Evolutionary conservation across 768 basidiomycete species (phyloP), one percentile per base, ranked within the genome.

Genomic region (Amanita pallidorosea): DNA sequence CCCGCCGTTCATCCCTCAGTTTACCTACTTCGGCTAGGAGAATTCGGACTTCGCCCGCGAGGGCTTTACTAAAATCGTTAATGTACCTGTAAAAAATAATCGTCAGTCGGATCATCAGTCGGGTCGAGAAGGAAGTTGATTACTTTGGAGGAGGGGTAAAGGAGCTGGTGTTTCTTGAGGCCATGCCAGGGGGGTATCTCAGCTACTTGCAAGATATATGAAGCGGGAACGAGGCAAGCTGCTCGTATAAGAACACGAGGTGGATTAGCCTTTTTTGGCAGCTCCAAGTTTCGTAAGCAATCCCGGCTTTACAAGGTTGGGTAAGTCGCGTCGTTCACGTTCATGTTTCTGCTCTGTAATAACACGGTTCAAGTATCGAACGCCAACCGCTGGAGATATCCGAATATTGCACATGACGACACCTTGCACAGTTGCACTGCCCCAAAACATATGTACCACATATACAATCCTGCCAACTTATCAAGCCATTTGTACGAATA

Each of bases 31-130:
- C 88, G 22, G 71, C 75, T 20, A 92, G 70, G 20, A 92, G 72
- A 63, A 84, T 79, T 34, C 86, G 77, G 7, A 92, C 85, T 68
- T 92, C 89, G 12, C 72, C 68, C 4, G 89, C 85, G 22, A 91
- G 73, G 0, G 87, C 84, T 60, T 84, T 88, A 60, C 83, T 89
- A 64, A 91, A 90, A 56, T 91, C 86, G 57, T 88, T 83, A 40
- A 91, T 70, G 58, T 88, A 85, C 70, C 74, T 71, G 44, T 56
- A 23, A 17, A 27, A 56, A 15, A n/a, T n/a, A n/a, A n/a, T n/a
- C n/a, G n/a, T 9, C 4, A 11, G 46, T 17, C 20, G 7, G 15
- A 45, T 17, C 35, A 42, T 23, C 20, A 31, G 42, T 15, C 23
- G 17, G 7, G 5, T 29, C 17, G 40, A 45, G 7, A n/a, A 4